Base-by-base conservation (phyloP, 2,329 filamentous ascomycete species). In the Colletotrichum sp. region DNA sequence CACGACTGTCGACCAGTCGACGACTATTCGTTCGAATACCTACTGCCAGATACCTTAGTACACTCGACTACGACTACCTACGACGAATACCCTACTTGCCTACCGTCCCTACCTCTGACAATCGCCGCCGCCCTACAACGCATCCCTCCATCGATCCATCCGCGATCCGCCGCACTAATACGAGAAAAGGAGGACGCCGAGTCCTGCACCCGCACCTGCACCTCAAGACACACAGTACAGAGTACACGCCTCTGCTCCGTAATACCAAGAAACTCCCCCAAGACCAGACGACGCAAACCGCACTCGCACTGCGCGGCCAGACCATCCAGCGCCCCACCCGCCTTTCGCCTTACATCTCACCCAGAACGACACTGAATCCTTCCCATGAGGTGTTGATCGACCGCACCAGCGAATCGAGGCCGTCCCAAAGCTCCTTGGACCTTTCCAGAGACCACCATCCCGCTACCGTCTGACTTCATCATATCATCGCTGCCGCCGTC, bases 121-220 rank as follows among this genome's bases (percentile, higher is more conserved):
- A 32, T 36, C 60, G 26, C 59, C 1, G 28, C 59, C n/a, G 36
- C 63, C 36, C 63, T 66, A 48, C 39, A 52, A 0, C 9, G n/a
- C 43, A 70, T 70, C 68, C 36, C 67, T 69, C 73, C 57, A 63
- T 69, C 70, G 60, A 71, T 71, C 30, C 68, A 24, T 69, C 57
- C n/a, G n/a, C 63, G 64, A 69, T 61, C 39, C 55, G 57, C 63
- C 34, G 59, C 70, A 75, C 57, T 39, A 68, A 73, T 52, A 75
- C 64, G 64, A 75, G 64, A 65, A 65, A 32, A 68, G 34, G 43
- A 65, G 28, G 32, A 36, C 13, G 68, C 68, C 59, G 34, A 74
- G 65, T 63, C 57, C 65, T 73, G 65, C 39, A 63, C 70, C 59
- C 12, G 60, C 43, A 63, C 70, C 43, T 21, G 60, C 43, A 21